Evolutionary conservation across 2,329 filamentous ascomycete species (phyloP).

Genomic region (Alternaria longipes): DNA sequence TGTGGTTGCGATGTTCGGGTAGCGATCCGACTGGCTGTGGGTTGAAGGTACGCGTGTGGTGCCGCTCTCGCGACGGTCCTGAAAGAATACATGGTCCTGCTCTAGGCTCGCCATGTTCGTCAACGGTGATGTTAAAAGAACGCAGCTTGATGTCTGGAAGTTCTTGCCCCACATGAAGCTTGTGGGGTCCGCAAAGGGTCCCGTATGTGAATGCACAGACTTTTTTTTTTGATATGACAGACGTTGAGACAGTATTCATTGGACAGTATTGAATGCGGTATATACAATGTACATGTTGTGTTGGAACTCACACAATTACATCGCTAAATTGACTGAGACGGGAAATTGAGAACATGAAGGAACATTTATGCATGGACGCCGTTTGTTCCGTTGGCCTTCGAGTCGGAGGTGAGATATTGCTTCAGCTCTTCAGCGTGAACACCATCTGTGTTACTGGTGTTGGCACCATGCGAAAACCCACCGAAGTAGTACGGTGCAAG

Average conservation of each 20-base stretch:
- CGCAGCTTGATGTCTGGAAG: slow-evolving; percentile 9
- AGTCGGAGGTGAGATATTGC: slow-evolving; percentile 29
- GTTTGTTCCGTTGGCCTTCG: slow-evolving; percentile 21
- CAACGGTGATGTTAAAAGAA: slow-evolving; percentile 21
- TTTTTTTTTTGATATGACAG: neutral
- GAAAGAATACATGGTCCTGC: slow-evolving; percentile 28
- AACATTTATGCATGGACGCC: slow-evolving; percentile 12
- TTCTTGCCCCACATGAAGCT: slow-evolving; percentile 39
- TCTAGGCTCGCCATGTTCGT: slow-evolving; percentile 8
- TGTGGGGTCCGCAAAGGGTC: slow-evolving; percentile 35
- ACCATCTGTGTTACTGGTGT: slow-evolving; percentile 38
- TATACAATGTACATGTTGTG: slow-evolving; percentile 4
- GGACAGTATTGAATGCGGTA: neutral
- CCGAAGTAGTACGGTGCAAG: slow-evolving; percentile 49
- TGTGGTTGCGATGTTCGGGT: slow-evolving; percentile 21
- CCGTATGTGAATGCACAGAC: slow-evolving; percentile 23
- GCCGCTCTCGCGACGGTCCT: slow-evolving; percentile 14
- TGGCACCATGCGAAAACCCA: slow-evolving; percentile 45
- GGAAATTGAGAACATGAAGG: neutral
- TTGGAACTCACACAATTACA: neutral
- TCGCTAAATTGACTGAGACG: neutral
- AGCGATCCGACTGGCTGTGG: slow-evolving; percentile 4
- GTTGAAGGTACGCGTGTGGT: slow-evolving; percentile 5
- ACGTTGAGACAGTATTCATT: neutral
- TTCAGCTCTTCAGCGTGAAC: slow-evolving; percentile 42